Percentiles rank a stretch among this genome's conserved stretches.
Evolutionary conservation across 2,329 filamentous ascomycete species (phyloP).

Genomic region (Colletotrichum chrysophilum): DNA sequence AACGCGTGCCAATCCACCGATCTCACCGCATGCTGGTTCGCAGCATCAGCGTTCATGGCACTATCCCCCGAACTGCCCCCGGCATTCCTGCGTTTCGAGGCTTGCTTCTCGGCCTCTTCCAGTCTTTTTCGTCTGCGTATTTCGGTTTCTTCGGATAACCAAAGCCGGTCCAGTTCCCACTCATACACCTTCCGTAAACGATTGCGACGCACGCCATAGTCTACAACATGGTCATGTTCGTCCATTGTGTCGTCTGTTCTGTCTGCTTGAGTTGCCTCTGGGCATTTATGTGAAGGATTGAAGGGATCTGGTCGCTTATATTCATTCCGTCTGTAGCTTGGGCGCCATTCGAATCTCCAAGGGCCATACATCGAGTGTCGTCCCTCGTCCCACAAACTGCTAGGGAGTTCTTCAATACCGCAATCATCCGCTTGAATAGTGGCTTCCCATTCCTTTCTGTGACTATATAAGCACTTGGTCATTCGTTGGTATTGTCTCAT

Average conservation of each 20-base stretch:
- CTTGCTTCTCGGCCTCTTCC: rapidly evolving
- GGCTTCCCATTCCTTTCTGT: not conserved
- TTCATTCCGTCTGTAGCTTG: no score
- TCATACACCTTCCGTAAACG: not conserved
- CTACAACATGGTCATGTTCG: not conserved
- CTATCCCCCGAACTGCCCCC: no score
- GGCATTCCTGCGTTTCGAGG: rapidly evolving
- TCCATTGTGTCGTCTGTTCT: not conserved
- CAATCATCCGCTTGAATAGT: no score
- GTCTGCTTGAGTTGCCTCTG: not conserved
- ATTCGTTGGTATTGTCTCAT: not conserved
- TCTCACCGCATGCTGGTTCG: rapidly evolving
- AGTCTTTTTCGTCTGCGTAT: not conserved
- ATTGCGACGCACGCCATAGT: not conserved
- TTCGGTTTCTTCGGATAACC: not conserved
- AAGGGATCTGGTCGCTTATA: not conserved
- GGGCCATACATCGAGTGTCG: no score
- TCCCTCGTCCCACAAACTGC: no score
- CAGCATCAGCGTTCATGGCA: no score
- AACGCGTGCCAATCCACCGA: not conserved
- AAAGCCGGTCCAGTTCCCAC: not conserved
- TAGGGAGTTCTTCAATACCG: no score
- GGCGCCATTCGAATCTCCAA: no score
- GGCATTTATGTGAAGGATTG: not conserved
- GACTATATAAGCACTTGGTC: not conserved